Conservation (phyloP, 192 early-diverging fungal genomes). For the Coemansia sp. region DNA sequence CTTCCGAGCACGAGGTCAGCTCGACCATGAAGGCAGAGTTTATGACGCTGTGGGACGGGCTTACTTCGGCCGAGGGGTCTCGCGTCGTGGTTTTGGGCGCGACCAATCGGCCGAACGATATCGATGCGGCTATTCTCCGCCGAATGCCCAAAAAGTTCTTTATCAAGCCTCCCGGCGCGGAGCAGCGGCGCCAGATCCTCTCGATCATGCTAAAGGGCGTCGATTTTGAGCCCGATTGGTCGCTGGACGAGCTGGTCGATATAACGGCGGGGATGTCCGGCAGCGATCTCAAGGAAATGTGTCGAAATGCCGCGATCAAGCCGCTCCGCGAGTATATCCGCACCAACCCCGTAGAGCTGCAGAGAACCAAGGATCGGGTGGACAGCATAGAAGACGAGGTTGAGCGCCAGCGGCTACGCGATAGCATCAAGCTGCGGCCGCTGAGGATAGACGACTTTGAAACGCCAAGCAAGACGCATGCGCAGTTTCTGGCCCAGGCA, state of each 20-base stretch:
- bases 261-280: constrained; percentile 83
- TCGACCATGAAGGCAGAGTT: constrained; percentile 99
- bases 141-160: constrained; percentile 97
- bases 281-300: constrained; percentile 96
- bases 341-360: constrained; percentile 39
- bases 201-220: constrained; percentile 70
- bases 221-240: constrained; percentile 67
- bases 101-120: constrained; percentile 97
- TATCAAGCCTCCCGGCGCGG: constrained; percentile 74
- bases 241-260: constrained; percentile 62
- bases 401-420: background rate
- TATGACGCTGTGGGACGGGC: constrained; percentile 98
- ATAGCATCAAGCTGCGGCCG: constrained; percentile 30
- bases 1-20: constrained; percentile 93
- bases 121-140: constrained; percentile 93
- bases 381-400: background rate
- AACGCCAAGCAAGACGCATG: constrained; percentile 17
- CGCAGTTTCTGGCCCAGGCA: constrained; percentile 30
- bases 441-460: constrained; percentile 39
- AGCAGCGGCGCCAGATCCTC: constrained; percentile 84
- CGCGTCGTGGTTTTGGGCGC: constrained; percentile 82
- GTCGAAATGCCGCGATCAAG: constrained; percentile 93
- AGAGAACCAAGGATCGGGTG: constrained; percentile 19
- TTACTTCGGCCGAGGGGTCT: constrained; percentile 56
- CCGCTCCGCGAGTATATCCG: constrained; percentile 86